These are phyloP conservation scores for Malus hybrid DNA, from an alignment of 331 rosid species.

Conservation along the genomic window DNA sequence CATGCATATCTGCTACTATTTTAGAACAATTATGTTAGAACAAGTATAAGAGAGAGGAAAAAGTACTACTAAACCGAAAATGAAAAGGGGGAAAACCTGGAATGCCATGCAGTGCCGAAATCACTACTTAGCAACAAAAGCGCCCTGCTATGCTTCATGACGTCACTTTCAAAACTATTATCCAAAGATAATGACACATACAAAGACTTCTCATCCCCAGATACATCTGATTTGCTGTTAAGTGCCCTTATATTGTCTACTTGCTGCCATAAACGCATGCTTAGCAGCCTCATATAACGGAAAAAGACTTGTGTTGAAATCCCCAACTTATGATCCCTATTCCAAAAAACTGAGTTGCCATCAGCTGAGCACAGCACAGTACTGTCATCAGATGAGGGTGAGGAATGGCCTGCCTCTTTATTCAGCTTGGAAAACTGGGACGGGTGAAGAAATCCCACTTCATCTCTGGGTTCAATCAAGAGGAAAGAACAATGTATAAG, in stretches of 20 bases:
- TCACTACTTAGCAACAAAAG: too few species aligned
- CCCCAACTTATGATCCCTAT: slow-evolving; percentile 73
- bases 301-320: slow-evolving; percentile 56
- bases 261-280: slow-evolving; percentile 40
- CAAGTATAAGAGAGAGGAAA: too few species aligned
- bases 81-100: too few species aligned
- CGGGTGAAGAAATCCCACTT: slow-evolving; percentile 81
- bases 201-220: slow-evolving; percentile 13
- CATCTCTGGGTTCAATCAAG: slow-evolving; percentile 56
- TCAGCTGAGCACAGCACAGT: slow-evolving; percentile 18
- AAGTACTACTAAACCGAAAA: too few species aligned
- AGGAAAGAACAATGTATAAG: slow-evolving; percentile 1
- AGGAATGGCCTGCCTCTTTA: slow-evolving; percentile 32
- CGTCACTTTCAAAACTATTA: background rate
- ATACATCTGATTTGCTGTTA: slow-evolving; percentile 13
- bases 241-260: slow-evolving; percentile 36
- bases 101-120: too few species aligned
- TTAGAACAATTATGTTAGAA: too few species aligned
- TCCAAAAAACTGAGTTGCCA: slow-evolving; percentile 38
- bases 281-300: slow-evolving; percentile 56
- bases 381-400: slow-evolving; percentile 14
- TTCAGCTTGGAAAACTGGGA: slow-evolving; percentile 52
- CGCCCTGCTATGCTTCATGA: too few species aligned
- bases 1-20: too few species aligned
- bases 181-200: slow-evolving; percentile 17